Evolutionary conservation across 306 rosid species (phyloP), one percentile per base, ranked within the genome.

Genomic region (Vachellia collinsii): DNA sequence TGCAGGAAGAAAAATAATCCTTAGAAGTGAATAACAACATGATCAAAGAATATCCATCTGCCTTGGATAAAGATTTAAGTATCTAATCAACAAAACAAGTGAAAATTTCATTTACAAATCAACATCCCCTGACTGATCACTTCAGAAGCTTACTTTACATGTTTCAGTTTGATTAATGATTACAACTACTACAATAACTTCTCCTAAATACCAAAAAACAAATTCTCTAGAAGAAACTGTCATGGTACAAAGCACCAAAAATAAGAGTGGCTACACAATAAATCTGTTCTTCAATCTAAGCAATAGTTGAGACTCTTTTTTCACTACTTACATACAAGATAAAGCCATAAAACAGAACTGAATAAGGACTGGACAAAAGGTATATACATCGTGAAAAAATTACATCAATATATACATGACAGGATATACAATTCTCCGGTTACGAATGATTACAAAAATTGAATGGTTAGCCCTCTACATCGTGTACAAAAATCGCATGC

Each of bases 401-500:
- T 59, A 77, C 64, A 79, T 77, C 83, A 80, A 23, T 87, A 80
- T 80, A 77, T 85, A 83, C 85, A 83, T 14, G 83, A 80, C 82
- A 87, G 59, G 58, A 76, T 85, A 47, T 84, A 86, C 94, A 88
- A 77, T 64, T 83, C 85, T 76, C 76, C 71, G 64, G 87, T 87
- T 70, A 69, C 37, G 83, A 76, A 70, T 22, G 79, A 82, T 81
- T 86, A 77, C 88, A 78, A 70, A 38, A 74, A 86, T 80, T 48
- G 85, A 85, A 84, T 84, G 90, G 92, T 90, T 92, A 89, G 90
- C 81, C 66, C 84, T 85, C 90, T 88, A 87, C 88, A 85, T 77
- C 82, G 83, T 86, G 80, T 75, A 77, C 77, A 80, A 84, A 46
- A 80, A 58, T 80, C 79, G 79, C 87, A 88, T 75, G 79, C 83